Evolutionary conservation across 257 asterid species (phyloP), one percentile per base, ranked within the genome.

Genomic region (Mitragyna speciosa): DNA sequence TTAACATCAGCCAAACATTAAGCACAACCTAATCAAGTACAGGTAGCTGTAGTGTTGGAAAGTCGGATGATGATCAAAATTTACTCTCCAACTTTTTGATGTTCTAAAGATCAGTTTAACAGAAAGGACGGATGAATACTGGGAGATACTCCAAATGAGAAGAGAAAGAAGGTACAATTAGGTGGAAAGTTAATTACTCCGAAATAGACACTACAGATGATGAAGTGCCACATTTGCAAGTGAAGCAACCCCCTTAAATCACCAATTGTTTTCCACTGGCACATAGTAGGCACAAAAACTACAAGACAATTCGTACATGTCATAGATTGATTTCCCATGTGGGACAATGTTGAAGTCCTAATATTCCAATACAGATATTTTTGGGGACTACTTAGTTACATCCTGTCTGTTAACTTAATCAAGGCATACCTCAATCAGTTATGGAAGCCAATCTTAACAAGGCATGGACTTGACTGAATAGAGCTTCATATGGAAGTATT

Each of bases 291-390:
- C 71, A 66, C n/a, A 3, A 22, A 22, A 30, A 31, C 24, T 31
- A 66, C 4, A 14, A 0, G 5, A 19, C 49, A 26, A 24, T 45
- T 54, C 59, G 26, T 36, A 10, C 59, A 39, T 36, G 17, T n/a
- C 15, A 56, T 39, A 47, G 70, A 77, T 72, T 72, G 70, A 66
- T 76, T 70, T 63, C 68, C 45, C 86, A 80, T 77, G 88, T 82
- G 89, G 87, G 87, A 79, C 90, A 83, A 54, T 82, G 66, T 72
- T 78, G 73, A 64, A 36, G 52, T 78, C 59, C 80, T n/a, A 84
- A 83, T 87, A 83, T 83, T 85, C 84, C 87, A 80, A 10, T 36
- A 76, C 69, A 83, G 88, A 73, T 79, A 47, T 73, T 63, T 87
- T 83, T 75, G 31, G 36, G 41, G 76, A 77, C 75, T 67, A 76